phyloP scores from a whole-genome alignment of 1,284 basidiomycete genomes.

The Ustilago cynodontis region DNA sequence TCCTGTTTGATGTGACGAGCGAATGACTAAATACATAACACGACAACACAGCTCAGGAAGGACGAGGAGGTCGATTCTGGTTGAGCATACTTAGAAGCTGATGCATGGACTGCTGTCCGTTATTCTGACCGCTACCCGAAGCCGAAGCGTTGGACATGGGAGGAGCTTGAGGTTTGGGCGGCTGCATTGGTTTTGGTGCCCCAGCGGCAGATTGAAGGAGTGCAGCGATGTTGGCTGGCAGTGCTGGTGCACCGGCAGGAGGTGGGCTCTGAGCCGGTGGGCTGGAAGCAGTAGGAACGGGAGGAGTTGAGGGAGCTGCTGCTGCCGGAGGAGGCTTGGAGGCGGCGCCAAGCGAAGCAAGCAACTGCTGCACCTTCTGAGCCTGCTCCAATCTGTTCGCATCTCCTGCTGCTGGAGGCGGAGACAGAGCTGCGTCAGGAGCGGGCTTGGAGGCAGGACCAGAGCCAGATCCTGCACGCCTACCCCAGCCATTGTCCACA shows the following conservation, averaged over 20 bases:
- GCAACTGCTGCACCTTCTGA: conserved; percentile 69
- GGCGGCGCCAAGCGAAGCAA: conserved; percentile 59
- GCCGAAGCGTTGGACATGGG: conserved; percentile 16
- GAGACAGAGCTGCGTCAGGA: background rate
- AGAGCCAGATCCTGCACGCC: conserved; percentile 35
- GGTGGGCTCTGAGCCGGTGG: conserved; percentile 30
- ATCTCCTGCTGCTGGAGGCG: conserved; percentile 16
- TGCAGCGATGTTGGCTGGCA: conserved; percentile 56
- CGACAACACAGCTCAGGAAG: conserved; percentile 13
- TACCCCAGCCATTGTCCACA: conserved; percentile 48
- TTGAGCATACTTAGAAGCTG: conserved; percentile 50
- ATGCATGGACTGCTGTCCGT: conserved; percentile 48
- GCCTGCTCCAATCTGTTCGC: conserved; percentile 67
- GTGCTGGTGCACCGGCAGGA: conserved; percentile 23
- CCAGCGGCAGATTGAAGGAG: conserved; percentile 49
- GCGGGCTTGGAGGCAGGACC: conserved; percentile 15
- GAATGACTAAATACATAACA: background rate
- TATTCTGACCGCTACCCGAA: conserved; percentile 17
- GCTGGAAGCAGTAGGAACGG: conserved; percentile 20
- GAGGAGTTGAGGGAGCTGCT: conserved; percentile 23
- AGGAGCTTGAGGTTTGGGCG: conserved; percentile 47
- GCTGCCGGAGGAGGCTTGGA: conserved; percentile 31
- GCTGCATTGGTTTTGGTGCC: conserved; percentile 40
- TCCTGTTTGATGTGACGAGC: conserved; percentile 1
- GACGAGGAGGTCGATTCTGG: conserved; percentile 45